Conservation (phyloP, 352 stramenopile species). For the Globisporangium recalcitrans region DNA sequence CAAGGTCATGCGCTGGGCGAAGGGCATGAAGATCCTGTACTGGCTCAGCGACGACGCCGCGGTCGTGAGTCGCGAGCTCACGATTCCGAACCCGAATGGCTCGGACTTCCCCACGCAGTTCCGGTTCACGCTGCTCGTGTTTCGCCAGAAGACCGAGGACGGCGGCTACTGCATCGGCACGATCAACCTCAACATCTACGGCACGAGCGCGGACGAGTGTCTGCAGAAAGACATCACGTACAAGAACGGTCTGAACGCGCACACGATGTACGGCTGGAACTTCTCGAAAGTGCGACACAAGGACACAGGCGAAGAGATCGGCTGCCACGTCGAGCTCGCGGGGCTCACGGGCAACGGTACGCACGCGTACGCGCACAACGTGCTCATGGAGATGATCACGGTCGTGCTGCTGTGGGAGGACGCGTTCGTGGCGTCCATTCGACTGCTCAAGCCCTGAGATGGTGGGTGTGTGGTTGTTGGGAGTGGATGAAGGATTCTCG, state of each 20-base stretch:
- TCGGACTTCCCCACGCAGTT: conserved; percentile 16
- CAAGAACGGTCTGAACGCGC: conserved; percentile 17
- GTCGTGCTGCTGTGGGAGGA: conserved; percentile 30
- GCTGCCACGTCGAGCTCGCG: conserved; percentile 22
- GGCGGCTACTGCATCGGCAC: conserved; percentile 20
- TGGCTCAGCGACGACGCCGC: conserved; percentile 23
- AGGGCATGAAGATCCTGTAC: conserved; percentile 43
- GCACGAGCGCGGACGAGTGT: conserved; percentile 20
- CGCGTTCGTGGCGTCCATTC: conserved; percentile 18
- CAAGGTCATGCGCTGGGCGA: conserved; percentile 27
- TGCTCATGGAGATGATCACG: conserved; percentile 34
- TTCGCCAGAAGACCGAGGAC: conserved; percentile 6
- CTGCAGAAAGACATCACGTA: conserved; percentile 16
- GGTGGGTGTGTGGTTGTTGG: neutral
- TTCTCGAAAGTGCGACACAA: conserved; percentile 10
- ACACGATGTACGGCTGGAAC: conserved; percentile 28
- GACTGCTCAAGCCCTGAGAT: conserved; percentile 14
- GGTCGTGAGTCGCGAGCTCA: conserved; percentile 20
- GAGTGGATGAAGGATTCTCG: too few relatives aligned
- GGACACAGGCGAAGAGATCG: conserved; percentile 3
- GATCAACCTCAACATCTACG: conserved; percentile 27
- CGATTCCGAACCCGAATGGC: conserved; percentile 20
- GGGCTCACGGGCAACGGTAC: conserved; percentile 27
- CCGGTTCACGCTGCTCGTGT: conserved; percentile 24
- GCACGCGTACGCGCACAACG: conserved; percentile 24